Conservation (phyloP, 257 asterid genomes). For the Craterostigma plantagineum region DNA sequence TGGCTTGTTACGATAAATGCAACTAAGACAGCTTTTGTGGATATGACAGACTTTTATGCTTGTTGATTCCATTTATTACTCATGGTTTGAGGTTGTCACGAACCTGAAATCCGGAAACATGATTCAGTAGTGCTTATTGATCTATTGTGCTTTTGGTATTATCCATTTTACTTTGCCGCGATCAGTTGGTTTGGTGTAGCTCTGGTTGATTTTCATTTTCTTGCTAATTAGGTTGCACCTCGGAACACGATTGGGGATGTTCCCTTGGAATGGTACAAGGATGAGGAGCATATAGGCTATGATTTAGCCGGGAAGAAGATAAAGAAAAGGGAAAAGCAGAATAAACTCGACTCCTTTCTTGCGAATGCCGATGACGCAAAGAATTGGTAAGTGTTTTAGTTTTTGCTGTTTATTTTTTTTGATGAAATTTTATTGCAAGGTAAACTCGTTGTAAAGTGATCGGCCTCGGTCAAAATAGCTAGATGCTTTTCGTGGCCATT, state of each 20-base stretch:
- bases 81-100: no score
- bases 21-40: no score
- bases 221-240: constrained; percentile 55
- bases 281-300: constrained; percentile 94
- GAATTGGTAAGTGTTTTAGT: constrained; percentile 66
- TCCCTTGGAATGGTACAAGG: constrained; percentile 76
- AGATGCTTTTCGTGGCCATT: constrained; percentile 9
- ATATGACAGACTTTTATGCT: no score
- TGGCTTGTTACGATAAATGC: no score
- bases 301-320: constrained; percentile 79
- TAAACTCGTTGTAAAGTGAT: no score
- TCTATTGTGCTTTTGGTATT: no score
- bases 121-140: no score
- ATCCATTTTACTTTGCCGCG: constrained; percentile 4
- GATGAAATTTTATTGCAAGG: not conserved
- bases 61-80: no score
- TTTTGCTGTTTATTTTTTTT: not conserved
- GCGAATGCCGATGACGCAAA: constrained; percentile 62
- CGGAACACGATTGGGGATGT: constrained; percentile 86
- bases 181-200: constrained; percentile 3
- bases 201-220: constrained; percentile 8
- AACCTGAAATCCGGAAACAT: no score
- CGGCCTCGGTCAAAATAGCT: no score
- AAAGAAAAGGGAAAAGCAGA: constrained; percentile 70
- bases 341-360: constrained; percentile 62